These are phyloP conservation scores for Peronosclerospora sorghi DNA, from an alignment of 352 stramenopile species.

Conservation along the genomic window DNA sequence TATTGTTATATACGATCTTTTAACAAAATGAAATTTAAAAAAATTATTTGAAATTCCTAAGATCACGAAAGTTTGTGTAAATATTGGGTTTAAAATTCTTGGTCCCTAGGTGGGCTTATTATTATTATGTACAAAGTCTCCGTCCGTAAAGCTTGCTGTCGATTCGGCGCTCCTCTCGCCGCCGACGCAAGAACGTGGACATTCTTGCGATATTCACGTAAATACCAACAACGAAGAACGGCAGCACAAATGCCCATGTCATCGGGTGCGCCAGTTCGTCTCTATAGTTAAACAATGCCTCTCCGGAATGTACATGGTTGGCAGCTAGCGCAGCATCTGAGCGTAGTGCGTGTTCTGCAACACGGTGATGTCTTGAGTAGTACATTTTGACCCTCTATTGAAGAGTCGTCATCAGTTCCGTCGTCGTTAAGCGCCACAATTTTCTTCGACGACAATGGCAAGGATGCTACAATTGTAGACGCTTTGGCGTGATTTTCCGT, in stretches of 20 bases:
- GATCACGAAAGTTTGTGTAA: no score
- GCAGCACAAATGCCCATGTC: constrained; percentile 44
- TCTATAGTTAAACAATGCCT: constrained; percentile 9
- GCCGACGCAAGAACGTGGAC: constrained; percentile 36
- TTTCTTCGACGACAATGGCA: constrained; percentile 3
- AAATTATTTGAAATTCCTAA: no score
- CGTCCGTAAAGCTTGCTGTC: constrained; percentile 46
- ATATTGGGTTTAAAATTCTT: no score
- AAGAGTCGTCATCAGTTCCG: constrained; percentile 32
- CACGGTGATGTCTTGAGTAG: constrained; percentile 41
- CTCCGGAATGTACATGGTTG: constrained; percentile 19
- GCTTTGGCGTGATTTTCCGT: constrained; percentile 6
- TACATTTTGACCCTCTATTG: constrained; percentile 47
- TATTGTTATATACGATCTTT: no score
- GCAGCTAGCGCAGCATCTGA: constrained; percentile 11
- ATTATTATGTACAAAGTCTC: constrained; percentile 2
- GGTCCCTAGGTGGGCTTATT: no score
- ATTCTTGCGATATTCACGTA: constrained; percentile 35
- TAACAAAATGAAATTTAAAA: no score
- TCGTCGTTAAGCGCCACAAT: constrained; percentile 4
- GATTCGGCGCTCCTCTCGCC: constrained; percentile 49
- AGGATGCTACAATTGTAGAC: constrained; percentile 12
- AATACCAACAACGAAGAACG: constrained; percentile 52
- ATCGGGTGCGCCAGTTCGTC: constrained; percentile 19
- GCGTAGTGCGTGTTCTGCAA: constrained; percentile 21